Evolutionary conservation across 345 rosid genomes (phyloP).

Genomic region (Citrus reticulata): DNA sequence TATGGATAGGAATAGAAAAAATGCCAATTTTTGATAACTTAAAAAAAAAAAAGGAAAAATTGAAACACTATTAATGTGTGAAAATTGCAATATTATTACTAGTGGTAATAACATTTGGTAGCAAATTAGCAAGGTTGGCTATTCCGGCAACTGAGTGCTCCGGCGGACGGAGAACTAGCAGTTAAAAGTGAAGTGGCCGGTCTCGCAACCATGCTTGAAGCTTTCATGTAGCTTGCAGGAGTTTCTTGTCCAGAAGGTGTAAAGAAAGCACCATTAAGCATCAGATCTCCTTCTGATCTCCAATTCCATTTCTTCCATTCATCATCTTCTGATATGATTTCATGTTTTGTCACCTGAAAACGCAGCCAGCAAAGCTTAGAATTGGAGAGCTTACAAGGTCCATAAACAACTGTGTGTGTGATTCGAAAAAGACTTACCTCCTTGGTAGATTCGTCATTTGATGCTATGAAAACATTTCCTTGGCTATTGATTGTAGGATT

Average conservation of each 20-base stretch:
- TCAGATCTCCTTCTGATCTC: conserved; percentile 62
- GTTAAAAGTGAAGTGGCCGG: conserved; percentile 51
- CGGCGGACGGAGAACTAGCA: conserved; percentile 34
- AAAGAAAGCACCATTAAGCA: conserved; percentile 66
- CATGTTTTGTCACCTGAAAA: conserved; percentile 59
- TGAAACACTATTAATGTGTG: not conserved
- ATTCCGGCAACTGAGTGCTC: conserved; percentile 41
- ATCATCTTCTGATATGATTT: conserved; percentile 13
- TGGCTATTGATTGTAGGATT: conserved; percentile 71
- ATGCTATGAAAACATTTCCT: conserved; percentile 61
- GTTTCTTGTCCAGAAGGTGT: conserved; percentile 51
- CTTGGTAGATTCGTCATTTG: conserved; percentile 34
- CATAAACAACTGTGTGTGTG: not conserved
- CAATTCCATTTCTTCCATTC: conserved; percentile 68
- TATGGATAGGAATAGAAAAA: not conserved
- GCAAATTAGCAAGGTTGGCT: conserved; percentile 42
- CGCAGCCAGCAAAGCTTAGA: not conserved
- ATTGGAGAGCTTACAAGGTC: too few species aligned
- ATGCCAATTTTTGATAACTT: not conserved
- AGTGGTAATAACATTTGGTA: too few species aligned
- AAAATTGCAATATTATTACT: not conserved
- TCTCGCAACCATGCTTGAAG: conserved; percentile 66
- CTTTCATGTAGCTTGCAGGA: conserved; percentile 44
- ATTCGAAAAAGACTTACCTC: conserved; percentile 38
- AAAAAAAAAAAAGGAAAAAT: too few species aligned